Conservation (phyloP, 2,329 filamentous ascomycete species). For the Fusarium compactum region DNA sequence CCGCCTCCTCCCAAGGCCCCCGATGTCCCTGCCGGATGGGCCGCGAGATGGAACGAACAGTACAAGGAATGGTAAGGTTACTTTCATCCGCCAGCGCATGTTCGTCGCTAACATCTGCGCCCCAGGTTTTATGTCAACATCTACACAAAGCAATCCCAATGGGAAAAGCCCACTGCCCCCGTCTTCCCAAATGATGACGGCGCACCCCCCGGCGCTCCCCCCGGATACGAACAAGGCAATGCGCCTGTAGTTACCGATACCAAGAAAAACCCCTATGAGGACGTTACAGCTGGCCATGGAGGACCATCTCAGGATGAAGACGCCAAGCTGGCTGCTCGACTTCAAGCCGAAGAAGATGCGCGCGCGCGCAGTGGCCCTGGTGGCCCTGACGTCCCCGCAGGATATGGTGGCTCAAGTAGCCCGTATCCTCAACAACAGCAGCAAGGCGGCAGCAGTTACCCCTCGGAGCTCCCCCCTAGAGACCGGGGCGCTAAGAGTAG, state of each 20-base stretch:
- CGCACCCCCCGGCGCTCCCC: conserved; percentile 71
- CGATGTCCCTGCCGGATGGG: conserved; percentile 77
- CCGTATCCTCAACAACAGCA: conserved; percentile 47
- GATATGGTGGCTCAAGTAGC: conserved; percentile 48
- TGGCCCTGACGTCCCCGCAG: conserved; percentile 51
- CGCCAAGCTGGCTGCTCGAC: conserved; percentile 77
- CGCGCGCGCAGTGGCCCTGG: conserved; percentile 57
- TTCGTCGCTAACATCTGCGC: conserved; percentile 24
- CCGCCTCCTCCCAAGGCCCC: conserved; percentile 72
- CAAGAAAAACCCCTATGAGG: conserved; percentile 80
- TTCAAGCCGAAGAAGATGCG: conserved; percentile 87
- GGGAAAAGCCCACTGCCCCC: conserved; percentile 83
- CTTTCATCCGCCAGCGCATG: not conserved
- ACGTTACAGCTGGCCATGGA: conserved; percentile 50
- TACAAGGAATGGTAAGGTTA: conserved; percentile 81
- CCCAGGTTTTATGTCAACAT: conserved; percentile 90
- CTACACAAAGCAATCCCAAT: conserved; percentile 88
- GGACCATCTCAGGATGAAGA: conserved; percentile 69
- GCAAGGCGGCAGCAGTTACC: conserved; percentile 46
- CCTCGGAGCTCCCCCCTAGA: conserved; percentile 59
- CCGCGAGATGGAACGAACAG: conserved; percentile 85
- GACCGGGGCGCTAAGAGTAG: conserved; percentile 52
- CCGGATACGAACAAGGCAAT: conserved; percentile 69
- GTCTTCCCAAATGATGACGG: conserved; percentile 63
- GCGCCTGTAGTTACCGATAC: conserved; percentile 60